Percentiles rank a stretch among this genome's conserved stretches.
Evolutionary conservation across 75 land plant species (phyloP).

Genomic region (Picea glauca): DNA sequence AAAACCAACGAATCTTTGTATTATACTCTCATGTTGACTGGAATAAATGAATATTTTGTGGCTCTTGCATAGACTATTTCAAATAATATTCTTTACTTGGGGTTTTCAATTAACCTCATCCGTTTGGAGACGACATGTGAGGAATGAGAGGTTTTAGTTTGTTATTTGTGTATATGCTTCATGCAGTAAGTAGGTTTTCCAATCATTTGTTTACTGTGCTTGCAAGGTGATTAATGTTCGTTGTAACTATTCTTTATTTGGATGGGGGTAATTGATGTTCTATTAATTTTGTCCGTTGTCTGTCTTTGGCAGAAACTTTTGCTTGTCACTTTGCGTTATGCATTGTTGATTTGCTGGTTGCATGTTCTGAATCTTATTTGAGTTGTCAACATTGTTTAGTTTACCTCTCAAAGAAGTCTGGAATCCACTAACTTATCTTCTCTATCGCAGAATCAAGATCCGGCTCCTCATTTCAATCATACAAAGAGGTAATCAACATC

Average conservation of each 20-base stretch:
- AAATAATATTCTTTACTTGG: background rate
- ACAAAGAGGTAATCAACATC: constrained; percentile 6
- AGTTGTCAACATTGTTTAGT: background rate
- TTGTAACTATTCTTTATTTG: background rate
- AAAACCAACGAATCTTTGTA: no score
- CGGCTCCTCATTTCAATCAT: constrained; percentile 10
- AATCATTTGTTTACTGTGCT: background rate
- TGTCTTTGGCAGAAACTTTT: background rate
- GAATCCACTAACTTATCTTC: background rate
- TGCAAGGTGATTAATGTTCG: background rate
- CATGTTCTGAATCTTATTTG: background rate
- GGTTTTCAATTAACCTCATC: background rate
- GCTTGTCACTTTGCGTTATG: background rate
- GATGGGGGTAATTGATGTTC: background rate
- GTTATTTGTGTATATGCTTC: background rate
- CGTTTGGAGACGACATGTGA: background rate
- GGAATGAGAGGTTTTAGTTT: background rate
- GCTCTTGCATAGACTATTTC: background rate
- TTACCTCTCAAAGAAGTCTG: background rate
- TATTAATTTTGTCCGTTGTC: background rate
- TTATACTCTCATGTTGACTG: background rate
- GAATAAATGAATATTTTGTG: background rate
- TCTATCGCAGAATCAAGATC: constrained; percentile 6
- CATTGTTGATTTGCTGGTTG: background rate
- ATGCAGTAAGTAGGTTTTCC: background rate